Evolutionary conservation across 2,329 filamentous ascomycete species (phyloP), one percentile per base, ranked within the genome.

Genomic region (Aspergillus chevalieri): DNA sequence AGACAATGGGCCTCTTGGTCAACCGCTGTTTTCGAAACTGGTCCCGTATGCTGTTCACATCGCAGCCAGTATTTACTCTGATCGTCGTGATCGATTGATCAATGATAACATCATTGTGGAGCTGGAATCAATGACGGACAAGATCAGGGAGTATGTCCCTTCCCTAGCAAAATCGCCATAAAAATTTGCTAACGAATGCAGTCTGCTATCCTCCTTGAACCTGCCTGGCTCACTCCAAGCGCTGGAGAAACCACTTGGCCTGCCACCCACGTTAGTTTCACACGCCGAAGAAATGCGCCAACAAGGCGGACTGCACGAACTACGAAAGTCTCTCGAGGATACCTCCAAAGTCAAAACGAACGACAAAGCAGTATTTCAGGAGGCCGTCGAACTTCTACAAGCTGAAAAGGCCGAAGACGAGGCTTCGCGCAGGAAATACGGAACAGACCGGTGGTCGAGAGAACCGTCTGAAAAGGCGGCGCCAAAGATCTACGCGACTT

Each of bases 1-100:
- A 2, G 86, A 93, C 10, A 80, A 85, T 42, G 83, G 83, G 12
- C 85, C 91, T 50, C 86, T 96, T 60, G 92, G 93, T 0, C 84
- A 84, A 19, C 87, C 90, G 0, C 73, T 98, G 0, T 97, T 98
- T 65, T 83, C 87, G 2, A 93, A 92, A 60, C 78, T 98, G 1
- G 93, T 98, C 0, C 93, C 93, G 0, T 97, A 96, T 65, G 90
- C 91, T 0, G 93, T 97, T 0, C 93, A 98, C 63, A 81, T 97
- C 44, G 93, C 93, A 6, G 89, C 91, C 1, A 95, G 89, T 44
- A 95, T 97, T 30, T 98, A 98, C 64, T 90, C 90, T 48, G 91
- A 97, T 64, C 82, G 91, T 12, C 80, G 91, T 50, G 91, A 98
- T 66, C 81, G 90, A n/a, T 75, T 95, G 50, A 85, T 98, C 41